Base-by-base conservation (phyloP, 2,329 filamentous ascomycete genomes). In the Tolypocladium album region DNA sequence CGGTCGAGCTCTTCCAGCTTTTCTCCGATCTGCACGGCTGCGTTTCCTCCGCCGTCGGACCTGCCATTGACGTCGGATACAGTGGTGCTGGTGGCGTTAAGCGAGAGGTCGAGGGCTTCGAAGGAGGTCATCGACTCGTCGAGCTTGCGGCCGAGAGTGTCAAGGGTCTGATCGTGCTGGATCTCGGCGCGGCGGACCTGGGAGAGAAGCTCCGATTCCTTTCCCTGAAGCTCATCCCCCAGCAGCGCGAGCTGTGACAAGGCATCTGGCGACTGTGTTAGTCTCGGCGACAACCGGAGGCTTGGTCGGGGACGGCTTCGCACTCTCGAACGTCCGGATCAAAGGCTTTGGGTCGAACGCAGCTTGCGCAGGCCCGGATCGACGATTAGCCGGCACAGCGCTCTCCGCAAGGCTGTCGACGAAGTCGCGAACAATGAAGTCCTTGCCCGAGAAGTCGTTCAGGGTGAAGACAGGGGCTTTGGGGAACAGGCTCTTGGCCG, bases 371-470 rank as follows among this genome's bases (percentile, higher is more conserved):
- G 83, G 81, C 9, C 84, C 86, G 17, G 92, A 97, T 61, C 90
- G 88, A 59, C 94, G 89, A 69, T 87, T 89, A 27, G 82, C 79
- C n/a, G 90, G 87, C 42, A 91, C 83, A 27, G 91, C 89, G 66
- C 82, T 89, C 64, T 97, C 92, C 57, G 93, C 94, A 61, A 99
- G 86, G 58, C 88, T 85, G 72, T 99, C 95, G 67, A 99, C 88
- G 72, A 99, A 99, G 77, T 99, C 94, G 70, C 96, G 92, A 65
- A 97, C 93, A 64, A 97, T 97, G 70, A 97, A 99, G 76, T 97
- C 94, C 68, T 89, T 89, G 72, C 82, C 89, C 60, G 90, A 90
- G 75, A 92, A 91, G 76, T 92, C 92, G 53, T 96, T 90, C 62
- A 97, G 81, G 12, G 86, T 90, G 77, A 97, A 97, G 72, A 82